These are phyloP conservation scores for Hymenoscyphus occultus DNA, from an alignment of 2,329 filamentous ascomycete genomes.

Conservation along the genomic window DNA sequence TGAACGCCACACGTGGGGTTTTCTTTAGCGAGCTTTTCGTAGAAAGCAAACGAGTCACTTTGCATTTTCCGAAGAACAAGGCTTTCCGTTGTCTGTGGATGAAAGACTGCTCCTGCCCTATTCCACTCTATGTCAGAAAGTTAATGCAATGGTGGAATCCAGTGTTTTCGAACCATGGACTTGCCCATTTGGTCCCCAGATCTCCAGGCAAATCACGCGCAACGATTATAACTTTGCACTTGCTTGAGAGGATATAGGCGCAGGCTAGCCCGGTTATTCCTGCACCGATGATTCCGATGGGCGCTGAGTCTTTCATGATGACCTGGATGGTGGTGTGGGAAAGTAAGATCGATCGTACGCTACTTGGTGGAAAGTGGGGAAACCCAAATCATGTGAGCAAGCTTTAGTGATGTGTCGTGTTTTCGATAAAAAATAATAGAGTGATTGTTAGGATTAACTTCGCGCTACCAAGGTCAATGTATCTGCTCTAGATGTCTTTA, in stretches of 20 bases:
- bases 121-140: background rate
- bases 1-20: conserved; percentile 26
- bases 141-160: background rate
- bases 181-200: conserved; percentile 28
- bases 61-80: conserved; percentile 26
- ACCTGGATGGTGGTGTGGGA: background rate
- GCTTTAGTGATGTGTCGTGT: background rate
- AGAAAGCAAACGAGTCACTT: conserved; percentile 25
- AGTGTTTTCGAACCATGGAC: conserved; percentile 24
- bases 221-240: conserved; percentile 28
- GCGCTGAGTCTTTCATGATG: conserved; percentile 16
- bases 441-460: background rate
- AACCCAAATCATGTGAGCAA: background rate
- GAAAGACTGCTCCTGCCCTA: conserved; percentile 32
- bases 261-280: conserved; percentile 31
- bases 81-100: conserved; percentile 24
- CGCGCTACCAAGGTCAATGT: background rate
- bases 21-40: conserved; percentile 21
- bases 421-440: too few relatives aligned
- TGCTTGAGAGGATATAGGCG: conserved; percentile 25
- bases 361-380: background rate
- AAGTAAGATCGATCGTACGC: too few relatives aligned
- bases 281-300: conserved; percentile 26
- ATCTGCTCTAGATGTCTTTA: background rate
- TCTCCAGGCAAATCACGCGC: conserved; percentile 31